phyloP scores from a whole-genome alignment of 257 asterid species.

The Solanum virginianum region DNA sequence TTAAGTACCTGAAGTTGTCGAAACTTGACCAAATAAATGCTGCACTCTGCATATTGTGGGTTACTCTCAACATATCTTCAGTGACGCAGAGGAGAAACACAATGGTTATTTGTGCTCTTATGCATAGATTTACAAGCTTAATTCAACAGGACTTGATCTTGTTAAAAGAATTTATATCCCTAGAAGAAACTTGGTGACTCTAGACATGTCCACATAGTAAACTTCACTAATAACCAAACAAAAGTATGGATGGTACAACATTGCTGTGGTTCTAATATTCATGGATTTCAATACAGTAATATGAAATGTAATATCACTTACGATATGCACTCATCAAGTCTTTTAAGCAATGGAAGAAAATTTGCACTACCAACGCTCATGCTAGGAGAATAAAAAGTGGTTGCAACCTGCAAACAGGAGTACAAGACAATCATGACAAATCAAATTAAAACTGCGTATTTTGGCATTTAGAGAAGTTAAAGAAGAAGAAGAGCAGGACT shows the following conservation, averaged over 20 bases:
- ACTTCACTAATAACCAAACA: background rate
- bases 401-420: slow-evolving; percentile 72
- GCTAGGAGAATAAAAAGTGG: slow-evolving; percentile 83
- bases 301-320: slow-evolving; percentile 33
- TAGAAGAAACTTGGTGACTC: background rate
- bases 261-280: background rate
- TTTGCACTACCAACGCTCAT: slow-evolving; percentile 68
- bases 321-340: slow-evolving; percentile 94
- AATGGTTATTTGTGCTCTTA: background rate
- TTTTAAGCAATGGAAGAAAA: slow-evolving; percentile 88
- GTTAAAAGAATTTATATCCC: background rate
- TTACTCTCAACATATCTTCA: slow-evolving; percentile 91
- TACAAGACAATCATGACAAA: slow-evolving; percentile 10
- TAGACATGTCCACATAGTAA: background rate
- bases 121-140: background rate
- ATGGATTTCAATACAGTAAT: background rate
- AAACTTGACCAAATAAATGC: slow-evolving; percentile 92
- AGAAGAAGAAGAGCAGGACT: background rate
- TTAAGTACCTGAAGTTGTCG: slow-evolving; percentile 91
- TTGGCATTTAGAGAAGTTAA: background rate
- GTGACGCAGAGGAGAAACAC: slow-evolving; percentile 4
- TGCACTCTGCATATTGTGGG: slow-evolving; percentile 98
- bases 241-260: background rate
- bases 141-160: background rate
- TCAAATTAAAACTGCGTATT: background rate